Conservation (phyloP, 78 protist genomes). For the Mastigamoeba balamuthi region DNA sequence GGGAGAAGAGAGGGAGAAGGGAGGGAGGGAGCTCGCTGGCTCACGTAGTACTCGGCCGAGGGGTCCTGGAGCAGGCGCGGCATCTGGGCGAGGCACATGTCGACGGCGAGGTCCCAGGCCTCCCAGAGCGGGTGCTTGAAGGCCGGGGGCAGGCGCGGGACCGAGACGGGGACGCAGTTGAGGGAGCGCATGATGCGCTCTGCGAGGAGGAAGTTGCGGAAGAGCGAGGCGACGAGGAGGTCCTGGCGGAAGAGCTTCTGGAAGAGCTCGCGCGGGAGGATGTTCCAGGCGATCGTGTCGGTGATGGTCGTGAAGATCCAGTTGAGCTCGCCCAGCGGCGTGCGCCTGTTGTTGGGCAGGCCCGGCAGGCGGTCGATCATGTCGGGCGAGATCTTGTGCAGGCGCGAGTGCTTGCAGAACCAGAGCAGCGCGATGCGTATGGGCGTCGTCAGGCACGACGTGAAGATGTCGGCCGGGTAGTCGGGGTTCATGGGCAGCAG, state of each 20-base stretch:
- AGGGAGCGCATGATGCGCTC: conserved; percentile 80
- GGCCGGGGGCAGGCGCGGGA: conserved; percentile 83
- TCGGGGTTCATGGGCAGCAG: conserved; percentile 82
- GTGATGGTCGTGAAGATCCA: conserved; percentile 98
- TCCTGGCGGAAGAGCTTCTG: conserved; percentile 90
- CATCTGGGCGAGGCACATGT: conserved; percentile 68
- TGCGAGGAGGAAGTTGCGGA: conserved; percentile 94
- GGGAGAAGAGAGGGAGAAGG: too few species aligned
- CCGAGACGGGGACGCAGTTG: conserved; percentile 84
- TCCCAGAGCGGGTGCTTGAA: conserved; percentile 75
- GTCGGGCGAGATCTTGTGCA: conserved; percentile 44
- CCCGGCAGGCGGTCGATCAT: conserved; percentile 68
- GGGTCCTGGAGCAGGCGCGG: conserved; percentile 36
- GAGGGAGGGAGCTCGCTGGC: too few species aligned
- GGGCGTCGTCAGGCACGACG: conserved; percentile 97
- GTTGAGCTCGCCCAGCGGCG: conserved; percentile 88
- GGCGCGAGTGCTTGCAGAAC: conserved; percentile 9
- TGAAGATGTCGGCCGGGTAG: conserved; percentile 94
- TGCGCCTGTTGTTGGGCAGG: conserved; percentile 54
- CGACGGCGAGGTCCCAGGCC: conserved; percentile 90
- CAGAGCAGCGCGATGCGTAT: conserved; percentile 78
- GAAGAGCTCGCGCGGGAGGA: conserved; percentile 52
- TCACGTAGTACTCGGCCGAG: conserved; percentile 15
- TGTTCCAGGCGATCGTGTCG: conserved; percentile 98
- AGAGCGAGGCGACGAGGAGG: conserved; percentile 81